These are phyloP conservation scores for Albugo candida DNA, from an alignment of 352 stramenopile species.

Conservation along the genomic window DNA sequence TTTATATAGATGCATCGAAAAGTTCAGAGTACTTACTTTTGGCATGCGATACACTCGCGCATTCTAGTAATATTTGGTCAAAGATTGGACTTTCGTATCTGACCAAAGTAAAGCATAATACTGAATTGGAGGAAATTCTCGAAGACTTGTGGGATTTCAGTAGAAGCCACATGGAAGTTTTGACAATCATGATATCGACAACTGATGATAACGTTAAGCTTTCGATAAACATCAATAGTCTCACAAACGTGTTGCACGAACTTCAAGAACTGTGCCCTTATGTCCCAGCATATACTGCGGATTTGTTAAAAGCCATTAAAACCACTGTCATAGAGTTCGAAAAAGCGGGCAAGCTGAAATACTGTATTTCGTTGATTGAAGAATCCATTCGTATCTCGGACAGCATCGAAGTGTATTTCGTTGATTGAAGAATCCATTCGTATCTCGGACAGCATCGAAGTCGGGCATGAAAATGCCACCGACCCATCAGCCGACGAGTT, in stretches of 20 bases:
- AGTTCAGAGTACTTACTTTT: constrained; percentile 12
- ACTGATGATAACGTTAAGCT: background rate
- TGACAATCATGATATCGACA: constrained; percentile 12
- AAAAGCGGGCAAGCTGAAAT: constrained; percentile 12
- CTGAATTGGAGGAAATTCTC: constrained; percentile 53
- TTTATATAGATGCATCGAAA: background rate
- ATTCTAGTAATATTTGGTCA: constrained; percentile 30
- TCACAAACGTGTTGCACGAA: constrained; percentile 37
- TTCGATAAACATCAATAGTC: background rate
- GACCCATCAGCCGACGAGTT: constrained; percentile 13
- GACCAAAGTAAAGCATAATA: constrained; percentile 34
- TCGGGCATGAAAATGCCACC: constrained; percentile 8
- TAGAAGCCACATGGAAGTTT: constrained; percentile 36
- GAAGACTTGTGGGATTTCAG: constrained; percentile 67
- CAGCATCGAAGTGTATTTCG: constrained; percentile 18
- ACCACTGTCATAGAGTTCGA: constrained; percentile 31
- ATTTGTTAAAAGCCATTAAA: constrained; percentile 26
- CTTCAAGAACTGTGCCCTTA: constrained; percentile 59
- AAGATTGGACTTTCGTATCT: constrained; percentile 40
- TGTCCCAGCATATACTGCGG: constrained; percentile 18
- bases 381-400: constrained; percentile 39
- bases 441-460: constrained; percentile 17
- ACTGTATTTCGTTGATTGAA: constrained; percentile 28
- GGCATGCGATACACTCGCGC: constrained; percentile 27
- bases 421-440: constrained; percentile 43